phyloP scores from a whole-genome alignment of 2,329 filamentous ascomycete genomes.

The Seiridium cupressi region DNA sequence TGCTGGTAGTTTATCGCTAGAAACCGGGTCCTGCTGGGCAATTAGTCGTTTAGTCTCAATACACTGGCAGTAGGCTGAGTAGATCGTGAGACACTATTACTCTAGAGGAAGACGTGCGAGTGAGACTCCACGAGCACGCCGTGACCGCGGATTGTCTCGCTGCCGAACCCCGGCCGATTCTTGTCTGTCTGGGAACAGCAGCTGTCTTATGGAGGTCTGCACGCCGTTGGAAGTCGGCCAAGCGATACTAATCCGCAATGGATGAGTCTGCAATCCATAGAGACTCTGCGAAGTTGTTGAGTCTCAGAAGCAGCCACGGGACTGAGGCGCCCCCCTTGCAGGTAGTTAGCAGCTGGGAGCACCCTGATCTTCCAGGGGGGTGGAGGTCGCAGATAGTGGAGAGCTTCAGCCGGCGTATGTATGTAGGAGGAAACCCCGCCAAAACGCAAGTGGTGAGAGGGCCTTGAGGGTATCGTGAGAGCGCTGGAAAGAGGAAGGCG shows the following conservation, averaged over 20 bases:
- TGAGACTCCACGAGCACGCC: conserved; percentile 1
- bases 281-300: background rate
- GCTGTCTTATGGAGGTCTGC: too few relatives aligned
- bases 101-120: background rate
- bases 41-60: background rate
- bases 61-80: background rate
- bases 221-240: too few relatives aligned
- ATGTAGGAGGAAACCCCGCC: background rate
- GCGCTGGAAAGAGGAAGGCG: too few relatives aligned
- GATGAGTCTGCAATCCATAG: too few relatives aligned
- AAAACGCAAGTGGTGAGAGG: background rate
- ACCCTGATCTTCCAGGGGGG: background rate
- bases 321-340: background rate
- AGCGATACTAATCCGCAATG: too few relatives aligned
- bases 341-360: background rate
- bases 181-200: too few relatives aligned
- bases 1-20: background rate
- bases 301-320: background rate
- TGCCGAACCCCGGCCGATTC: too few relatives aligned
- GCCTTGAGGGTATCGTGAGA: too few relatives aligned
- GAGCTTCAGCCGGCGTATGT: background rate
- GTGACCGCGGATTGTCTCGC: background rate
- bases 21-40: background rate
- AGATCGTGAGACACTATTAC: background rate
- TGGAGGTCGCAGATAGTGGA: background rate